phyloP scores from a whole-genome alignment of 2,329 filamentous ascomycete species.

The Blumeriella jaapii region DNA sequence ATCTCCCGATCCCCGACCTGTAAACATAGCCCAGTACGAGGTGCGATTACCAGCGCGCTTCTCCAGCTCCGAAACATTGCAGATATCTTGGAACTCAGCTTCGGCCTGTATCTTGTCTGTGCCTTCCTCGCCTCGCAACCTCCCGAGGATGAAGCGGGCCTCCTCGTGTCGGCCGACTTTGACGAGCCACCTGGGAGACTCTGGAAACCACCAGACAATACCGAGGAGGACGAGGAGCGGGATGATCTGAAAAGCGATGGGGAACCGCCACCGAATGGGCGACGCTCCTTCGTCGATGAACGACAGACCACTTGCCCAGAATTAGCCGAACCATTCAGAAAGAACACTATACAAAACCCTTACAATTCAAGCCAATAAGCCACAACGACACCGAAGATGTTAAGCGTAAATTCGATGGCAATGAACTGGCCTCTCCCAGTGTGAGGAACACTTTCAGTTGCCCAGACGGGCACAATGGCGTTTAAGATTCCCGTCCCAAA shows the following conservation, averaged over 20 bases:
- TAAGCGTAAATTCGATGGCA: conserved; percentile 61
- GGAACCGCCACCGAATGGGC: conserved; percentile 37
- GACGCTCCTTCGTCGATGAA: conserved; percentile 48
- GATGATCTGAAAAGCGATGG: conserved; percentile 28
- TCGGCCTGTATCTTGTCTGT: conserved; percentile 43
- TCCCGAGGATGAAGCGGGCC: conserved; percentile 35
- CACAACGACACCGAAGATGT: conserved; percentile 58
- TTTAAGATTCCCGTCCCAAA: conserved; percentile 31
- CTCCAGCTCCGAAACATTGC: conserved; percentile 50
- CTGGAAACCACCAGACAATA: conserved; percentile 29
- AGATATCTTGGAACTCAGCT: conserved; percentile 57
- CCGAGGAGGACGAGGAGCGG: conserved; percentile 27
- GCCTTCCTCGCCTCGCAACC: conserved; percentile 43
- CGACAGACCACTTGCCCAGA: conserved; percentile 37
- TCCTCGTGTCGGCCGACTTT: conserved; percentile 27
- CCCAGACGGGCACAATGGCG: conserved; percentile 33
- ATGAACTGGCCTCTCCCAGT: conserved; percentile 58
- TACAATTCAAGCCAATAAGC: conserved; percentile 44
- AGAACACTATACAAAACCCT: no score
- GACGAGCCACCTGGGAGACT: conserved; percentile 30
- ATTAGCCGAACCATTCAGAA: no score
- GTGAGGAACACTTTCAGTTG: conserved; percentile 42
- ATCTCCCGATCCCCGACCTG: conserved; percentile 52
- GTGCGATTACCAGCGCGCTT: conserved; percentile 39
- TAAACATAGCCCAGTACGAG: conserved; percentile 55